phyloP scores from a whole-genome alignment of 805 yeast species.

The Candida ficus region DNA sequence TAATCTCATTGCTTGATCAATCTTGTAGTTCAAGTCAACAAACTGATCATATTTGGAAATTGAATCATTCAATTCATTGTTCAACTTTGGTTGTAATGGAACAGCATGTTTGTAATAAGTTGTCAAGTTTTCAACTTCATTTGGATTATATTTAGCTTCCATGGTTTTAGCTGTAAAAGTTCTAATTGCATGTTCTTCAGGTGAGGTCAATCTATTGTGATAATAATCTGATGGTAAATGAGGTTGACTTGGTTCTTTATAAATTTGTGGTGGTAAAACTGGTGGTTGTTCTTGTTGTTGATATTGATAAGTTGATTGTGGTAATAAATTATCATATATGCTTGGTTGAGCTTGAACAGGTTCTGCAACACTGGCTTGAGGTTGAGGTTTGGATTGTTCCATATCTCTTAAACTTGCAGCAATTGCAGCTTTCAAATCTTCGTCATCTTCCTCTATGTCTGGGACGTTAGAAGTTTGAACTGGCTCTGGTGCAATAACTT shows the following conservation, averaged over 20 bases:
- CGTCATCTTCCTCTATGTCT: constrained; percentile 69
- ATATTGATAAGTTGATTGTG: constrained; percentile 10
- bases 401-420: constrained; percentile 83
- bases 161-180: constrained; percentile 65
- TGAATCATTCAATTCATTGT: constrained; percentile 51
- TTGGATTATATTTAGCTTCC: constrained; percentile 23
- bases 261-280: constrained; percentile 15
- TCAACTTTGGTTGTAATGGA: constrained; percentile 64
- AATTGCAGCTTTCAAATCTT: constrained; percentile 89
- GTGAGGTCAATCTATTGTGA: constrained; percentile 30
- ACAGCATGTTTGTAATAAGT: constrained; percentile 56
- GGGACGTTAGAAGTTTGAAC: not conserved
- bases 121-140: constrained; percentile 43
- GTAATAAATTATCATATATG: constrained; percentile 17
- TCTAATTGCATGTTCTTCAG: constrained; percentile 67
- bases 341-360: constrained; percentile 8
- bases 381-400: constrained; percentile 31
- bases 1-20: constrained; percentile 67
- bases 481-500: constrained; percentile 18
- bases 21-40: constrained; percentile 70
- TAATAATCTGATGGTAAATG: constrained; percentile 7
- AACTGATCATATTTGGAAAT: constrained; percentile 58
- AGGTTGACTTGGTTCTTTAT: too few species aligned
- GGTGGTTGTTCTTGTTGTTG: constrained; percentile 5
- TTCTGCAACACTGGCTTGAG: constrained; percentile 6